These are phyloP conservation scores for Calocera viscosa DNA, from an alignment of 768 basidiomycete species.

Conservation along the genomic window DNA sequence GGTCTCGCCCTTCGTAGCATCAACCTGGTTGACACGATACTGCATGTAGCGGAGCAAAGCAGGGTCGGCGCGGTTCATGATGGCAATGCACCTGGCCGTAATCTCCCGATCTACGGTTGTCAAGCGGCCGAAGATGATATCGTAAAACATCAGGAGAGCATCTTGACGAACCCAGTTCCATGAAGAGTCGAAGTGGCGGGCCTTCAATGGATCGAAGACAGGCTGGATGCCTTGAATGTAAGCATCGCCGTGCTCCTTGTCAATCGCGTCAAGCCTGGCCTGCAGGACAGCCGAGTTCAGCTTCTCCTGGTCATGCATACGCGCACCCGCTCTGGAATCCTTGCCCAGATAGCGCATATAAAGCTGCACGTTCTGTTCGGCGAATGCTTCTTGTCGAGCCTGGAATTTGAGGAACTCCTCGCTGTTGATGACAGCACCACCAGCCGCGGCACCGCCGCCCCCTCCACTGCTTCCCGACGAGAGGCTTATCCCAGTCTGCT, in stretches of 20 bases:
- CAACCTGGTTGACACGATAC: conserved; percentile 77
- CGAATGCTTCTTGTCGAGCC: conserved; percentile 82
- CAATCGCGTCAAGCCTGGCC: conserved; percentile 74
- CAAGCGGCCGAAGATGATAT: conserved; percentile 91
- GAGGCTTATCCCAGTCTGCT: conserved; percentile 76
- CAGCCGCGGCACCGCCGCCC: conserved; percentile 44
- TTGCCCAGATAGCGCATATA: conserved; percentile 94
- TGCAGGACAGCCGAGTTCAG: conserved; percentile 59
- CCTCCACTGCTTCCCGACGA: conserved; percentile 53
- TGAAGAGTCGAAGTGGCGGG: conserved; percentile 93
- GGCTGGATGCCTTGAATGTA: conserved; percentile 95
- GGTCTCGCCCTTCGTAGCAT: conserved; percentile 72
- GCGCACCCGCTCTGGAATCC: conserved; percentile 85
- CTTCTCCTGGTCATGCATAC: conserved; percentile 79
- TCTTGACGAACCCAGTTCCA: conserved; percentile 99
- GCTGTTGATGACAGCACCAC: conserved; percentile 89
- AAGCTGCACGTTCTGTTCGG: conserved; percentile 83
- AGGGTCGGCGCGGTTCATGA: conserved; percentile 94
- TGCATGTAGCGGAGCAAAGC: conserved; percentile 90
- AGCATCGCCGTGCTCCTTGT: conserved; percentile 80
- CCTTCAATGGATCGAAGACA: conserved; percentile 86
- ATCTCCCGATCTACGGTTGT: conserved; percentile 92
- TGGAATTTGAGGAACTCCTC: conserved; percentile 98
- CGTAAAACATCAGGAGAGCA: conserved; percentile 91
- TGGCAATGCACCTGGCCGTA: conserved; percentile 90